Percentiles rank a stretch among this genome's conserved stretches.
phyloP scores from a whole-genome alignment of 768 basidiomycete genomes.

The Macrolepiota fuliginosa region DNA sequence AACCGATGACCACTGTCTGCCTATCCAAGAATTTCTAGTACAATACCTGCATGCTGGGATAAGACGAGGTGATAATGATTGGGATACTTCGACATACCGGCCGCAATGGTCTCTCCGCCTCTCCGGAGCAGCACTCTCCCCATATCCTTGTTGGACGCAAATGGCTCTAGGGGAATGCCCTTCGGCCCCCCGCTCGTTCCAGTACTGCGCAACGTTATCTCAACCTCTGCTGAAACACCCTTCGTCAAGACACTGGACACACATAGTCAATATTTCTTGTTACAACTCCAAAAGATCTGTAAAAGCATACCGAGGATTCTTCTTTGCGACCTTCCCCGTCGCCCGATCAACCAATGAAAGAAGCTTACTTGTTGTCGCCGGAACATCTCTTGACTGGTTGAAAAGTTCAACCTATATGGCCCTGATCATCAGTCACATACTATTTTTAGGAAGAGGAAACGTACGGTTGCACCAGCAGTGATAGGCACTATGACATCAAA shows the following conservation, averaged over 20 bases:
- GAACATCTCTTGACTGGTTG: slow-evolving; percentile 91
- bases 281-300: background rate
- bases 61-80: background rate
- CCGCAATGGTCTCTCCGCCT: slow-evolving; percentile 92
- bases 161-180: slow-evolving; percentile 84
- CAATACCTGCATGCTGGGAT: slow-evolving; percentile 33
- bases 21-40: slow-evolving; percentile 32
- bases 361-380: slow-evolving; percentile 83
- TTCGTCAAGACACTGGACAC: slow-evolving; percentile 76
- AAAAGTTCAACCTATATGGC: slow-evolving; percentile 79
- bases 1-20: background rate
- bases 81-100: slow-evolving; percentile 45
- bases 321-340: slow-evolving; percentile 69
- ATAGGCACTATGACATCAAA: slow-evolving; percentile 93
- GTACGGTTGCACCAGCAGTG: slow-evolving; percentile 79
- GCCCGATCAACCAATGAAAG: slow-evolving; percentile 77
- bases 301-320: slow-evolving; percentile 67
- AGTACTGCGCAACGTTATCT: slow-evolving; percentile 68
- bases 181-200: slow-evolving; percentile 46
- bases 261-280: background rate
- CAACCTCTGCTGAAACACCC: slow-evolving; percentile 79
- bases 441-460: slow-evolving; percentile 16
- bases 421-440: background rate
- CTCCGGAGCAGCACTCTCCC: slow-evolving; percentile 85
- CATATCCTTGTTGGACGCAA: slow-evolving; percentile 92